Conservation (phyloP, 176 grass and related monocot species). For the Musa schizocarpa region DNA sequence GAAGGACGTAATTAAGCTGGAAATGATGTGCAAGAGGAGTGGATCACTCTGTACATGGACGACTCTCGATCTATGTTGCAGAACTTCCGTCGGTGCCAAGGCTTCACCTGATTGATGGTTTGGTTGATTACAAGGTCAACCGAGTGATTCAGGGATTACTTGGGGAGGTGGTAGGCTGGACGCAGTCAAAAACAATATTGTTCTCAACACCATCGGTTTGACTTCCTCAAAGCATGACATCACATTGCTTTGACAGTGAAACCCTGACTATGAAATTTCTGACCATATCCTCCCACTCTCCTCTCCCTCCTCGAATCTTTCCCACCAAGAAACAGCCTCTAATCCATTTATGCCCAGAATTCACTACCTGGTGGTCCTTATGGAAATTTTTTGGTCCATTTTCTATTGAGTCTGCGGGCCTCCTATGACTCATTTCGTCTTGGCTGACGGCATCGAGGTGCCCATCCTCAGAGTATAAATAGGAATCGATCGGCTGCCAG, state of each 20-base stretch:
- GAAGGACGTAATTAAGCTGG: too few species aligned
- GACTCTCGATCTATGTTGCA: too few species aligned
- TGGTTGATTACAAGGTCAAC: too few species aligned
- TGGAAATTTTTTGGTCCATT: neutral
- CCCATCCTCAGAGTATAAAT: neutral
- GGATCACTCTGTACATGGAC: too few species aligned
- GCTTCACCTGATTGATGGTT: too few species aligned
- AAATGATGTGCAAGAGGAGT: too few species aligned
- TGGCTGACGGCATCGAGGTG: constrained; percentile 2
- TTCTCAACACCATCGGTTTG: neutral
- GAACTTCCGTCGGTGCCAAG: too few species aligned
- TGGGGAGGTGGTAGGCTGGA: neutral
- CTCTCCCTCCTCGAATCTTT: neutral
- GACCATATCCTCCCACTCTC: neutral
- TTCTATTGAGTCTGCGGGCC: neutral
- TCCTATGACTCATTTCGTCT: neutral
- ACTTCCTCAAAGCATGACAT: neutral
- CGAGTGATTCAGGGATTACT: neutral
- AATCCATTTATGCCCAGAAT: neutral
- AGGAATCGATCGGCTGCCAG: neutral
- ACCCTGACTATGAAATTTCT: neutral
- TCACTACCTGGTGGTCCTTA: neutral
- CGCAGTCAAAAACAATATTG: neutral
- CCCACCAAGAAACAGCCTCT: neutral
- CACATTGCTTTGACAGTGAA: neutral